Evolutionary conservation across 129 eudicot species (phyloP).

Genomic region (Lactuca sativa): DNA sequence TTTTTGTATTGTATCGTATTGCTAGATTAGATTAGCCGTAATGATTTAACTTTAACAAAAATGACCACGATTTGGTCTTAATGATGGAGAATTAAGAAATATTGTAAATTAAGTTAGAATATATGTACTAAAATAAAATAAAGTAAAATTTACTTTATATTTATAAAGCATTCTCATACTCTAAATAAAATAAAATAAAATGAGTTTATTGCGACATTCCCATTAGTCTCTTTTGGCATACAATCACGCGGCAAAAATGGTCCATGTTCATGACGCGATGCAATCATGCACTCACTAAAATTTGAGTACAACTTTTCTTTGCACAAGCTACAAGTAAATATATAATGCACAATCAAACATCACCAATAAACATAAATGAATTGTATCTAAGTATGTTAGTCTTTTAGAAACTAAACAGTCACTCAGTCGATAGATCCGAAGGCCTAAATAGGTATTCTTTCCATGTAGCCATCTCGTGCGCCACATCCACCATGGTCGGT

Average conservation of each 20-base stretch:
- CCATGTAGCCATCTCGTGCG: constrained; percentile 58
- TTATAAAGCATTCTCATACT: not conserved
- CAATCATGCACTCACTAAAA: constrained; percentile 34
- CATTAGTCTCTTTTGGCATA: constrained; percentile 14
- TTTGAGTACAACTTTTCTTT: constrained; percentile 19
- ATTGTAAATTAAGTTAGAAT: too few species aligned
- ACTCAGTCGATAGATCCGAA: constrained; percentile 1
- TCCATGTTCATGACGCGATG: constrained; percentile 4
- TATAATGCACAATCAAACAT: not conserved
- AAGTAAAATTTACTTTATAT: not conserved
- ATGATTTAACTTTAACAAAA: too few species aligned
- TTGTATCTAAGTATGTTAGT: not conserved
- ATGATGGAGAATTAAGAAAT: too few species aligned
- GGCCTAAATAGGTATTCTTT: constrained; percentile 52
- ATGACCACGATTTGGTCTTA: too few species aligned
- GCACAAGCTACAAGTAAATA: constrained; percentile 10
- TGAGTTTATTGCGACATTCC: not conserved
- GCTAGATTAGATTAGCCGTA: too few species aligned
- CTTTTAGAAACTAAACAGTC: constrained; percentile 15
- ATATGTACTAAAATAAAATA: too few species aligned
- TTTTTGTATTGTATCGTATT: too few species aligned
- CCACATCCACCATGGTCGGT: constrained; percentile 78
- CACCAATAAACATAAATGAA: not conserved
- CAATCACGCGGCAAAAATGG: constrained; percentile 19
- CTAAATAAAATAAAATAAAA: not conserved